Evolutionary conservation across 768 basidiomycete genomes (phyloP).

Genomic region (Russula emetica): DNA sequence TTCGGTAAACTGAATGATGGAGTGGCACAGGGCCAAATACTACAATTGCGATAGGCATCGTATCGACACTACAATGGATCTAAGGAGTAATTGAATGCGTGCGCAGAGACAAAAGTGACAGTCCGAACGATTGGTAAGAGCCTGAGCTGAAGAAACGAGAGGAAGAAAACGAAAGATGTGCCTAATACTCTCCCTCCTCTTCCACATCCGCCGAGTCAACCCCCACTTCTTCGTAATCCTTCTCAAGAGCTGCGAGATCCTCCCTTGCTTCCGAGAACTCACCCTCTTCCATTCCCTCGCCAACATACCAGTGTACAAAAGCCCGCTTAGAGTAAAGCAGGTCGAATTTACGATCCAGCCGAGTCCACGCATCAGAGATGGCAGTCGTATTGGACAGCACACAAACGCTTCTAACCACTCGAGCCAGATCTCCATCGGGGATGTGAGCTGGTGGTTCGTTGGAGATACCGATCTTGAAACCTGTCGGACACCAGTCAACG

Average conservation of each 20-base stretch:
- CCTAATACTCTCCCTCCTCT: conserved; percentile 49
- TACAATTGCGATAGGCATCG: conserved; percentile 9
- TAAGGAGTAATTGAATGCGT: too few species aligned
- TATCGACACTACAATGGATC: not conserved
- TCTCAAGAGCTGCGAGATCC: conserved; percentile 96
- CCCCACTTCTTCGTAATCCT: conserved; percentile 88
- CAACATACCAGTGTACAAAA: conserved; percentile 62
- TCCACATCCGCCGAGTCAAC: conserved; percentile 47
- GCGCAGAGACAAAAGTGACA: not conserved
- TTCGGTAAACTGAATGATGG: not conserved
- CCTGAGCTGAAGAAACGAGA: too few species aligned
- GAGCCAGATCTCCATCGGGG: conserved; percentile 71
- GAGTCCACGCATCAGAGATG: conserved; percentile 72
- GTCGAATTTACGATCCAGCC: conserved; percentile 77
- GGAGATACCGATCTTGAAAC: conserved; percentile 77
- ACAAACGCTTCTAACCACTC: conserved; percentile 68
- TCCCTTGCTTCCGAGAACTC: conserved; percentile 99
- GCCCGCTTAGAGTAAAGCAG: conserved; percentile 64
- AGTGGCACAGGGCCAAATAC: not conserved
- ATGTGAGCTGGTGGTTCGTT: conserved; percentile 74
- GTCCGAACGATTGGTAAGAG: not conserved
- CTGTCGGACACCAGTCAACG: conserved; percentile 76
- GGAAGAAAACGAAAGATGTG: not conserved
- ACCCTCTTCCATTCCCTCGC: conserved; percentile 83
- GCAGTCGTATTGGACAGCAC: conserved; percentile 75